Evolutionary conservation across 495 filamentous ascomycete genomes (phyloP), one percentile per base, ranked within the genome.

Genomic region (Aspergillus bertholletiae): DNA sequence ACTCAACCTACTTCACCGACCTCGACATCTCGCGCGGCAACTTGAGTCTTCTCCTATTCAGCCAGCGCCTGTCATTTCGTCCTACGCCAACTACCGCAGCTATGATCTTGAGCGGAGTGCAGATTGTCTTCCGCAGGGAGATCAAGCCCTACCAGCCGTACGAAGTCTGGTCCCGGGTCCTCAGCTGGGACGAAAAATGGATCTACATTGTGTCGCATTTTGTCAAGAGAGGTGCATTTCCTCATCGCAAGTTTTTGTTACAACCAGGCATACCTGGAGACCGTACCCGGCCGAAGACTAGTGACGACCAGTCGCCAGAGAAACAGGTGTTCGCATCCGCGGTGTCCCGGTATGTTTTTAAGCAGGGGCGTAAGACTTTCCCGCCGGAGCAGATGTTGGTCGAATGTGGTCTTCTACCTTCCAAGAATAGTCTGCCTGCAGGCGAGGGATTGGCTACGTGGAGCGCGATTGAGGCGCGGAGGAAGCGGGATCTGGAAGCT

Each of bases 1-100:
- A 94, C 74, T 81, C 75, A 51, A 94, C 89, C 4, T 94, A 90
- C 77, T 92, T 92, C 68, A 74, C 84, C 62, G 89, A 93, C 68
- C 80, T 92, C 15, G 89, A 93, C 69, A 78, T 89, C 39, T 77
- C 79, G 39, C 85, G 89, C 13, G 83, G 81, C 0, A 82, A 89
- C 57, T 72, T 88, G 2, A 67, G 43, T 27, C 83, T 48, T 15
- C 18, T 48, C 88, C 0, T 70, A 85, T 32, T 63, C 78, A 70
- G 56, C 72, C 64, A 51, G 77, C 70, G 54, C 79, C 79, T 66
- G 51, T 60, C 39, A 59, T 52, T 39, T 28, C 46, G 75, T 24
- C 47, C n/a, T 7, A 57, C 3, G 52, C 72, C 1, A 47, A 78
- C 73, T 18, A 68, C 53, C 24, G 80, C 80, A 55, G 62, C 67